Base-by-base conservation (phyloP, 164 flowering plant species). In the Euptelea pleiosperma region DNA sequence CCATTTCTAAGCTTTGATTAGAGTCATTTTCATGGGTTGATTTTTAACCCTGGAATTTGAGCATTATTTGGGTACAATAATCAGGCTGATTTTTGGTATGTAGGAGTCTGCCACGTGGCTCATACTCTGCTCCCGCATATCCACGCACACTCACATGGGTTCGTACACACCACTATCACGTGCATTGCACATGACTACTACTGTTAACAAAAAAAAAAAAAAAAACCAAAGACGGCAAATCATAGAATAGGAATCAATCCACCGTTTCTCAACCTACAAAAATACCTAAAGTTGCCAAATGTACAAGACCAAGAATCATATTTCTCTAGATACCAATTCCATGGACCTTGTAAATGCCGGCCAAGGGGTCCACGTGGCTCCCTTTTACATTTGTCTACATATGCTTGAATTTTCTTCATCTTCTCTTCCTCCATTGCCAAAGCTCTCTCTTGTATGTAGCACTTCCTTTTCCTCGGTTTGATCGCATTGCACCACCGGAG, bases 261-360 rank as follows among this genome's bases (percentile, higher is more conserved):
- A n/a, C n/a, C n/a, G n/a, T n/a, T n/a, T n/a, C n/a, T n/a, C n/a
- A 52, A 35, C 36, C 8, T 52, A 52, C 56, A 52, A 52, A 52
- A 18, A n/a, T 33, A 34, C 26, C 56, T 3, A 12, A 34, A 35
- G 41, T 33, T 33, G 56, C 56, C 56, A 52, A 14, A 19, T 34
- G 56, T 34, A 16, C 10, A 16, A n/a, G 8, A n/a, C 21, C 2
- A 21, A n/a, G 30, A 30, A n/a, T n/a, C n/a, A 51, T 14, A 15
- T 28, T n/a, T 6, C 11, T 12, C 10, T 1, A 8, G 10, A 46
- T 25, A 46, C 10, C 10, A 14, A 18, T 22, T 7, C 39, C 55
- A 3, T n/a, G 16, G 21, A 55, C 44, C 1, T 55, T 25, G 51
- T n/a, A 31, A 31, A 14, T 44, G 61, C 61, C 52, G 61, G 61